Evolutionary conservation across 805 yeast species (phyloP), one percentile per base, ranked within the genome.

Genomic region (Vanderwaltozyma polyspora): DNA sequence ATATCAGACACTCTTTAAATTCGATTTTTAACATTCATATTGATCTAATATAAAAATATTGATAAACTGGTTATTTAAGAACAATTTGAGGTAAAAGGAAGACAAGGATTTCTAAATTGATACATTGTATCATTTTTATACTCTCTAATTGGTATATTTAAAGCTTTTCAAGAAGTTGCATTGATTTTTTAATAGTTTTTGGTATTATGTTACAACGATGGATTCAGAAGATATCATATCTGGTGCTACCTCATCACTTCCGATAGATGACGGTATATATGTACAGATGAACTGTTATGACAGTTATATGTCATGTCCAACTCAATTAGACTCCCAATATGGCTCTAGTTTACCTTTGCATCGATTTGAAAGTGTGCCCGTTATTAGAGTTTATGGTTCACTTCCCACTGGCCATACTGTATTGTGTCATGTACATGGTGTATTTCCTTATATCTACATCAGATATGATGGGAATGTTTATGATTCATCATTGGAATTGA

Each of bases 401-500:
- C 42, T 79, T 1, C 66, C 72, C 1, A 64, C 76, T 0, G 82
- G 85, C 0, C 74, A 72, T 43, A 70, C 72, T 19, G 66, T 68
- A 9, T 44, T 71, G 11, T 70, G 80, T 1, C 95, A 91, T 53
- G 61, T 91, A 8, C 97, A 87, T 59, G 87, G 89, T 26, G 72
- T 72, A 14, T 83, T 68, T 43, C 98, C 97, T 0, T 91, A 89
- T 49, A 44, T 89, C 2, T 86, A 69, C 49, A 63, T 87, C 2
- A 74, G 72, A 24, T 78, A 78, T 48, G 63, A 62, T 28, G 79
- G 76, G 1, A 49, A 56, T 1, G 24, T 35, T 7, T 37, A 37
- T 11, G 59, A 52, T 34, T 37, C 32, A 9, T 40, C 58, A 4
- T 37, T 42, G 4, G 45, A 42, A 2, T 45, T 63, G 6, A 37